Base-by-base conservation (phyloP, 805 yeast species). In the Maudiozyma serrabonitensis region DNA sequence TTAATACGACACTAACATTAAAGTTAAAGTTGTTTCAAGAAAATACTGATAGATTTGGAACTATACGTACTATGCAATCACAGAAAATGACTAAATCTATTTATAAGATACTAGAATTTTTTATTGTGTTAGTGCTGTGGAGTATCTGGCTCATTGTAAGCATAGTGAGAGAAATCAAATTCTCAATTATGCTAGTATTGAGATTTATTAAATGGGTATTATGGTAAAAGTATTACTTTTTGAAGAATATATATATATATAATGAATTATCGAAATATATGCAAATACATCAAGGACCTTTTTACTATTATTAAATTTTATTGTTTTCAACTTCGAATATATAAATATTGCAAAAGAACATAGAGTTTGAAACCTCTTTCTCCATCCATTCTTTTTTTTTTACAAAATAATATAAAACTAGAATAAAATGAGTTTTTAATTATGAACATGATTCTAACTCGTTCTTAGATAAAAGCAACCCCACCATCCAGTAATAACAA, bases 1-100 rank as follows among this genome's bases (percentile, higher is more conserved):
- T 84, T 48, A 84, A 81, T 61, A 84, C 91, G 0, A 80, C 88
- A 1, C 63, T 83, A 41, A 75, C 87, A 11, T 65, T 84, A 52
- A 82, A 81, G 54, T 67, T 84, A 28, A 69, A 67, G 52, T 53
- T 61, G 18, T 61, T 63, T 32, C 67, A 65, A 48, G 69, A 65
- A 40, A 59, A 61, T 41, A 59, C 64, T 2, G 67, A 63, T 47
- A 56, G 57, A n/a, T 57, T 54, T 50, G 62, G 62, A 45, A 58
- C 54, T 42, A 49, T 57, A 31, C 56, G 51, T 37, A 54, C 57
- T 28, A 54, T 63, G 55, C 57, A 54, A 50, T 45, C 62, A 13
- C 59, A 58, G 48, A 55, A 55, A 19, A 46, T 56, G 46, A 52
- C 57, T 15, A 56, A 50, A 43, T 32, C 60, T 9, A 45, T 61